Percentiles rank a stretch among this genome's conserved stretches.
Evolutionary conservation across 2,329 filamentous ascomycete genomes (phyloP).

Genomic region (Penicillium sp.): DNA sequence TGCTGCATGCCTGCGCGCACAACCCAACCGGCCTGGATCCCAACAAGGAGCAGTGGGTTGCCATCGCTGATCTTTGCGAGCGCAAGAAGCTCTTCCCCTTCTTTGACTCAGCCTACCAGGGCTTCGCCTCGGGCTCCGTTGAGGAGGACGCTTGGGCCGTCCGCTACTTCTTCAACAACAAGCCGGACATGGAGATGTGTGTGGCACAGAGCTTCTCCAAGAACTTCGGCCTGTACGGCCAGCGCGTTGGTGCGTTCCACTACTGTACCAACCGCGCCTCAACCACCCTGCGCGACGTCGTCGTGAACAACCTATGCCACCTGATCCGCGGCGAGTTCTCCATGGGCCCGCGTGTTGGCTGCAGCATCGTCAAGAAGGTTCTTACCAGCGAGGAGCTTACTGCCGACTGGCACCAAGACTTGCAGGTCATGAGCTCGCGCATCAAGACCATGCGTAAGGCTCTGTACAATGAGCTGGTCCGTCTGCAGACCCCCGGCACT

Average conservation of each 20-base stretch:
- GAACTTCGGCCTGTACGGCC: constrained; percentile 76
- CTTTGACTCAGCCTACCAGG: constrained; percentile 96
- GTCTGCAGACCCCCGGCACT: constrained; percentile 74
- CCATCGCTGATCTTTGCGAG: constrained; percentile 69
- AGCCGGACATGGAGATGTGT: constrained; percentile 58
- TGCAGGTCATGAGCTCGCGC: constrained; percentile 82
- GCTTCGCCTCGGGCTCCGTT: constrained; percentile 85
- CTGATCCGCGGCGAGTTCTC: constrained; percentile 35
- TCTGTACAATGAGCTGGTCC: constrained; percentile 70
- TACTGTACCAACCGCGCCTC: constrained; percentile 30
- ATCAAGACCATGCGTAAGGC: constrained; percentile 83
- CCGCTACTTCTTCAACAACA: constrained; percentile 77
- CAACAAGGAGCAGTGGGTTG: constrained; percentile 82
- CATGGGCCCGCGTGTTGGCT: constrained; percentile 69
- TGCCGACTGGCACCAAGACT: constrained; percentile 79
- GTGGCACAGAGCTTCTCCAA: constrained; percentile 55
- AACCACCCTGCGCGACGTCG: constrained; percentile 23
- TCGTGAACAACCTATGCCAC: constrained; percentile 34
- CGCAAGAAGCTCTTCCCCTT: constrained; percentile 85
- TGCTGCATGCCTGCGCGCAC: constrained; percentile 91
- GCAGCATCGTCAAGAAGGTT: constrained; percentile 70
- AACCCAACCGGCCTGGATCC: constrained; percentile 96
- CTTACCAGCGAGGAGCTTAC: constrained; percentile 71
- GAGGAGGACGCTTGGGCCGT: constrained; percentile 78
- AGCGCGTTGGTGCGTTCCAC: constrained; percentile 92